Evolutionary conservation across 352 stramenopile genomes (phyloP).

Genomic region (Thraustochytrium striatum): DNA sequence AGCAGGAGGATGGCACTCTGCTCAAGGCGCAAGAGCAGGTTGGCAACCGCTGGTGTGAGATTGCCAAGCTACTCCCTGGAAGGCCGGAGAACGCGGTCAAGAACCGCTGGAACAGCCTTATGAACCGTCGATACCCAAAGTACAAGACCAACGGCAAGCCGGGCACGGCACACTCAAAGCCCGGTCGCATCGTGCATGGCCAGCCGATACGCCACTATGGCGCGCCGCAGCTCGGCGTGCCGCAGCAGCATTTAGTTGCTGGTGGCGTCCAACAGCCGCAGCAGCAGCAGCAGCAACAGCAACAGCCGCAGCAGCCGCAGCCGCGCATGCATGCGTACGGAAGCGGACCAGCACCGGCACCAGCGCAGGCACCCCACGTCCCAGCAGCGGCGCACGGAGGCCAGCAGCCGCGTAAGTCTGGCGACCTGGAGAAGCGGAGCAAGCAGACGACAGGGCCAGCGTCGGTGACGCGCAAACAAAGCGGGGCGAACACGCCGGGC

Average conservation of each 20-base stretch:
- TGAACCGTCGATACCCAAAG: constrained; percentile 51
- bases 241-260: not conserved
- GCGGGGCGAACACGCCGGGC: too few relatives aligned
- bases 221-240: not conserved
- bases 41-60: constrained; percentile 82
- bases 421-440: too few relatives aligned
- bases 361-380: too few relatives aligned
- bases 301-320: not conserved
- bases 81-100: constrained; percentile 81
- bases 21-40: constrained; percentile 72
- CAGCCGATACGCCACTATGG: not conserved
- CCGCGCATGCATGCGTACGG: not conserved
- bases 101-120: constrained; percentile 78
- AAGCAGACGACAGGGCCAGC: too few relatives aligned
- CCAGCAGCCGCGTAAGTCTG: too few relatives aligned
- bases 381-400: too few relatives aligned
- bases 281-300: not conserved
- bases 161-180: too few relatives aligned
- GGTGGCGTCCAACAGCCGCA: not conserved
- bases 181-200: not conserved
- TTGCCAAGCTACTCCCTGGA: constrained; percentile 74
- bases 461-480: too few relatives aligned
- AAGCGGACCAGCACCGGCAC: too few relatives aligned
- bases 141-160: not conserved
- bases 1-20: constrained; percentile 80